Evolutionary conservation across 164 flowering plant species (phyloP).

Genomic region (Pachysandra terminalis): DNA sequence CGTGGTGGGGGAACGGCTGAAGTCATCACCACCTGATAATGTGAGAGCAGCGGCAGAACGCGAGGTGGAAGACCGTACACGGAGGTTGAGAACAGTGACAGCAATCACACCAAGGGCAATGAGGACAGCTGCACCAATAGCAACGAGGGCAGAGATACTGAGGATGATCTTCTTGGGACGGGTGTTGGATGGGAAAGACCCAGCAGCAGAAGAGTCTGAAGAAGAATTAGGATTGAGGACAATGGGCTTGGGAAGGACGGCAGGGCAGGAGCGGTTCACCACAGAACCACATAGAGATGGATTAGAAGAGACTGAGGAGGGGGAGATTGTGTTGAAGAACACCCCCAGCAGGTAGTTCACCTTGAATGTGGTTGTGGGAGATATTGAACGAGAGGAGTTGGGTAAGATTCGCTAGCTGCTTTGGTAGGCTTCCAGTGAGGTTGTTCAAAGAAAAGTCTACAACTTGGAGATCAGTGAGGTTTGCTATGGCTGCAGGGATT

Average conservation of each 20-base stretch:
- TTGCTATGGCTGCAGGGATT: constrained; percentile 57
- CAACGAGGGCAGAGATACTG: constrained; percentile 91
- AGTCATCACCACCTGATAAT: constrained; percentile 65
- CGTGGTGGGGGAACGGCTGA: constrained; percentile 62
- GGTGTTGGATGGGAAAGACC: constrained; percentile 35
- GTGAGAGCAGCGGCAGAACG: constrained; percentile 54
- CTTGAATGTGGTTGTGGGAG: constrained; percentile 77
- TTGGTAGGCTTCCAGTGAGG: constrained; percentile 73
- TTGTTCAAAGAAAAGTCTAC: constrained; percentile 73
- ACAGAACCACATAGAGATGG: constrained; percentile 82
- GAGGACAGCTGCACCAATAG: constrained; percentile 89
- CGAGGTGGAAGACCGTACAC: constrained; percentile 56
- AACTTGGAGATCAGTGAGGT: constrained; percentile 50
- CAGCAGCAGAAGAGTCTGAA: constrained; percentile 34
- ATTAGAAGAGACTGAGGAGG: constrained; percentile 69
- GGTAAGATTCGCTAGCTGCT: constrained; percentile 74
- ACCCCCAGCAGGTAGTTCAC: constrained; percentile 88
- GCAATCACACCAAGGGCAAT: constrained; percentile 83
- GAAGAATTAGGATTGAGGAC: constrained; percentile 88
- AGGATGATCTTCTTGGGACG: constrained; percentile 76
- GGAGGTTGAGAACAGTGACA: constrained; percentile 80
- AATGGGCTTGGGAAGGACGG: constrained; percentile 86
- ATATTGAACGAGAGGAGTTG: constrained; percentile 64
- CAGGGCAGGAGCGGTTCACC: constrained; percentile 73
- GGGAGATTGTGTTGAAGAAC: constrained; percentile 80